Base-by-base conservation (phyloP, 1,284 basidiomycete genomes). In the Malassezia sp. region DNA sequence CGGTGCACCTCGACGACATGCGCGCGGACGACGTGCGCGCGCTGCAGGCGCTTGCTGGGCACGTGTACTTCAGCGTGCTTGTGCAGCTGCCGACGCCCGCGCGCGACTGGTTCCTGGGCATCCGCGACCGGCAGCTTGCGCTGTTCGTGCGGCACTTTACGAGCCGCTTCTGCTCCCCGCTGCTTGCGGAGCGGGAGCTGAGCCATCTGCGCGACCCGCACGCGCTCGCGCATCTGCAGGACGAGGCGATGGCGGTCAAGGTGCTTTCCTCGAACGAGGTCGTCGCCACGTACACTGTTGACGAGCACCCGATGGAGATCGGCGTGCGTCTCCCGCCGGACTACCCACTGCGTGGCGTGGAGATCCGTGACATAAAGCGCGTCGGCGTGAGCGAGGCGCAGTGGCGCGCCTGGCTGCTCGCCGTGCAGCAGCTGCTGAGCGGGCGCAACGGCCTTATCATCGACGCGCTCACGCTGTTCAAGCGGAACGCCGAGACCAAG, bases 281-380 rank as follows among this genome's bases (percentile, higher is more conserved):
- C 4, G 73, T 73, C 12, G 74, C 74, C 1, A 71, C 67, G 17
- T 99, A 95, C 66, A 76, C 79, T 7, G 83, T 99, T 1, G 93
- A 99, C 70, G 93, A 99, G 54, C 85, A 96, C 65, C 79, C 83
- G 32, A 80, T 99, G 64, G 91, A 97, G 73, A 82, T 99, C 46
- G 82, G 79, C 17, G 75, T 97, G 54, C 79, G 82, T 57, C 80
- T 97, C 24, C 93, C 93, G 1, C 67, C 73, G 4, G 90, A 96
- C 64, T 97, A 87, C 79, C 93, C 93, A 0, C 73, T 99, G 31
- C 83, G 83, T 58, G 78, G 78, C 27, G 83, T 96, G 27, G 89
- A 93, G 66, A 81, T 96, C 18, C 79, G 80, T 59, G 90, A 93
- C 61, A 75, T 84, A 35, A 80, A 82, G 64, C 78, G 81, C 51